A percentile compares a stretch with the other conserved stretches of the same genome.
phyloP scores from a whole-genome alignment of 345 rosid species.

The Raphanus raphanistrum region DNA sequence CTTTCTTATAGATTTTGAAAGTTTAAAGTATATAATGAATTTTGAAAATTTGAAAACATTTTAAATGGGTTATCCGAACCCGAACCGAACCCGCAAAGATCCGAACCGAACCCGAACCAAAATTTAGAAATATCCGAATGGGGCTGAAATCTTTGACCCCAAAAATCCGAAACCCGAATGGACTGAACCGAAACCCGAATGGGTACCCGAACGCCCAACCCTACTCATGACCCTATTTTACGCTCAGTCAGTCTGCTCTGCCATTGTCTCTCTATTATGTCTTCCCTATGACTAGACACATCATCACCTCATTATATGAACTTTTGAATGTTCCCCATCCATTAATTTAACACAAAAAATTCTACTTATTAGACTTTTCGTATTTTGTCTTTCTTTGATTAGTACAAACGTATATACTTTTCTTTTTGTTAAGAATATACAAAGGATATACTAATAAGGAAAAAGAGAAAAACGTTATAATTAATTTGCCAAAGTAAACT shows the following conservation, averaged over 20 bases:
- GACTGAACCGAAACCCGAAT: too few species aligned
- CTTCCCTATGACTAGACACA: conserved; percentile 43
- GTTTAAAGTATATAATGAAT: too few species aligned
- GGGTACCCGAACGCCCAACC: too few species aligned
- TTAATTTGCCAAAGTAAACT: not conserved
- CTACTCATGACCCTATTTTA: conserved; percentile 14
- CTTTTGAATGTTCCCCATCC: not conserved
- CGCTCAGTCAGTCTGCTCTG: conserved; percentile 26
- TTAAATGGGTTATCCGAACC: too few species aligned
- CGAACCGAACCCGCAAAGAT: too few species aligned
- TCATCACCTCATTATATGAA: conserved; percentile 41
- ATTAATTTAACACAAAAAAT: not conserved
- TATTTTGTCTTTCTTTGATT: not conserved
- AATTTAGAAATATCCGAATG: too few species aligned
- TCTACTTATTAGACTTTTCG: not conserved
- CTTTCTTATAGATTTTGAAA: too few species aligned
- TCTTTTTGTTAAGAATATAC: not conserved
- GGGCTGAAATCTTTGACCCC: too few species aligned
- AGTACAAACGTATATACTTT: not conserved
- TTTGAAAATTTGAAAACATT: too few species aligned
- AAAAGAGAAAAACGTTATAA: not conserved
- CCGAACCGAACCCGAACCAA: too few species aligned
- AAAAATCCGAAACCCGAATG: too few species aligned
- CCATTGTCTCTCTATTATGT: conserved; percentile 42
- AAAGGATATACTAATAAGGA: not conserved